Percentiles rank a stretch among this genome's conserved stretches.
phyloP scores from a whole-genome alignment of 441 rosid genomes.

The Corymbia citriodora region DNA sequence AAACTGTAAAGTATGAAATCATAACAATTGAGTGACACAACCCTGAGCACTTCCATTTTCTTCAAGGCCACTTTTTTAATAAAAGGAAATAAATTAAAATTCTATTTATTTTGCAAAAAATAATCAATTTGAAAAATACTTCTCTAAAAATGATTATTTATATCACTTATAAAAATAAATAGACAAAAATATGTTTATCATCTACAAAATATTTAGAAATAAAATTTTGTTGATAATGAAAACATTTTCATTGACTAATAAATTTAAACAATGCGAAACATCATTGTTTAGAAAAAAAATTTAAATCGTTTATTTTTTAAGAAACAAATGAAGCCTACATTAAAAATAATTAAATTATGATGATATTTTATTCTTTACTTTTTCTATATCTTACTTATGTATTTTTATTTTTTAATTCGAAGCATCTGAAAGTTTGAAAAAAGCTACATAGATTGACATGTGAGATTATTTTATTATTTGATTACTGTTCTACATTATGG shows the following conservation, averaged over 20 bases:
- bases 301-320: not conserved
- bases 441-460: not conserved
- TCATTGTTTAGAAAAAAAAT: not conserved
- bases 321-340: fast-evolving
- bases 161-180: not conserved
- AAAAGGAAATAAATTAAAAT: not conserved
- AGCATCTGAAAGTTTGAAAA: not conserved
- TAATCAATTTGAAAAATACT: too few relatives aligned
- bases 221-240: not conserved
- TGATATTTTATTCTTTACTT: not conserved
- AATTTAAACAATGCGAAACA: not conserved
- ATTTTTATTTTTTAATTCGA: not conserved
- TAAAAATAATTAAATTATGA: not conserved
- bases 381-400: not conserved
- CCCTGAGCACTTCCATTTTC: not conserved
- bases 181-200: too few relatives aligned
- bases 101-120: too few relatives aligned
- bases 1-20: not conserved
- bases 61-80: not conserved
- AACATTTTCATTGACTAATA: not conserved
- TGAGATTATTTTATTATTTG: not conserved
- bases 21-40: not conserved
- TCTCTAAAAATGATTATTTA: too few relatives aligned
- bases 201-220: too few relatives aligned
- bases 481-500: not conserved